Percentiles rank a stretch among this genome's conserved stretches.
Conservation (phyloP, 2,329 filamentous ascomycete species). For the Pseudocercospora fijiensis region DNA sequence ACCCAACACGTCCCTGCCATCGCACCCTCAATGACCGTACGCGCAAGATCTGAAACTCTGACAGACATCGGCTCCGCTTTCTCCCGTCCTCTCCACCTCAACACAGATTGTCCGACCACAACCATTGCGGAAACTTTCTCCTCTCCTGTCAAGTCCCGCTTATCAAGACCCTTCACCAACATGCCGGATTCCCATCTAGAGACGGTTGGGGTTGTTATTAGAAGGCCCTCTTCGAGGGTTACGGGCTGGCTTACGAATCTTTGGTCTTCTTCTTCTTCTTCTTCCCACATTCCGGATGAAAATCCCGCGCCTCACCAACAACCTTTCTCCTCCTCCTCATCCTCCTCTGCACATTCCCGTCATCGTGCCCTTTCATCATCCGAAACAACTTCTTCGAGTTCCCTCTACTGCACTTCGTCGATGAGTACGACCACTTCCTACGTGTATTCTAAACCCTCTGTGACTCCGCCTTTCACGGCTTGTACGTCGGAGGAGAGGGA, state of each 20-base stretch:
- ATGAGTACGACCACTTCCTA: conserved; percentile 26
- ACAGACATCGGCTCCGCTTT: conserved; percentile 51
- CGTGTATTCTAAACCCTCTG: conserved; percentile 23
- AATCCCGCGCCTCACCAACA: conserved; percentile 18
- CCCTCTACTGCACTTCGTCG: conserved; percentile 27
- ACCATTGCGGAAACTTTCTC: conserved; percentile 6
- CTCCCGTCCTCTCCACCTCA: conserved; percentile 38
- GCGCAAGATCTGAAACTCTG: conserved; percentile 50
- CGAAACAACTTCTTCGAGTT: no score
- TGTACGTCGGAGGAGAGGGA: conserved; percentile 18
- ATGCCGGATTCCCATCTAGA: conserved; percentile 23
- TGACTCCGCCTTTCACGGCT: conserved; percentile 20
- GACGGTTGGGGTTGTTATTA: conserved; percentile 13
- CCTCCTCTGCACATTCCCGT: conserved; percentile 7
- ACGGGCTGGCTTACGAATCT: conserved; percentile 35
- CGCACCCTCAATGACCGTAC: conserved; percentile 47
- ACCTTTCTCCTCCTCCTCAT: conserved; percentile 28
- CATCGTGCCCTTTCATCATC: conserved; percentile 24
- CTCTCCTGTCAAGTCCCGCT: conserved; percentile 22
- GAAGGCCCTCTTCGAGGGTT: conserved; percentile 26
- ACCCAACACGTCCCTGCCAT: conserved; percentile 49
- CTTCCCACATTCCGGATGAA: no score
- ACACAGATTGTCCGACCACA: conserved; percentile 9
- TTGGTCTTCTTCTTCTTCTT: conserved; percentile 23
- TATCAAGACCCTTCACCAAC: conserved; percentile 26